phyloP scores from a whole-genome alignment of 1,284 basidiomycete species.

The Rhodotorula sp. region DNA sequence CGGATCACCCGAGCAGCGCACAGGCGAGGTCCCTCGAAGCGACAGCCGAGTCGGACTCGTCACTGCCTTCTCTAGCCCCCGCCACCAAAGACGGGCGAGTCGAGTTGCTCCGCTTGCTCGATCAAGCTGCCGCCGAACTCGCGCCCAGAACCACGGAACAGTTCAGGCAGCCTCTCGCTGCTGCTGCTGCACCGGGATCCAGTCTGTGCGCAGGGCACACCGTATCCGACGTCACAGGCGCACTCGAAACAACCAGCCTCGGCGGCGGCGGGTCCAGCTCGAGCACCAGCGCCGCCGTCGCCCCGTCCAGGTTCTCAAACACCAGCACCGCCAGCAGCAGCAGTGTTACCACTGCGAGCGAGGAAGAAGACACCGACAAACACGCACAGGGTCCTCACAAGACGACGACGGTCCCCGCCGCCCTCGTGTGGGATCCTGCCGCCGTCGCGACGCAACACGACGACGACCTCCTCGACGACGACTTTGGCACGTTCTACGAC shows the following conservation, averaged over 20 bases:
- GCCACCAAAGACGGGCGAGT: background rate
- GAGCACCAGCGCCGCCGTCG: background rate
- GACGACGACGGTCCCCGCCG: background rate
- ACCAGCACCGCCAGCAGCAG: constrained; percentile 12
- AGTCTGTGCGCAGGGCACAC: too few species aligned
- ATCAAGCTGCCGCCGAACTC: background rate
- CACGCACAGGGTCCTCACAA: too few species aligned
- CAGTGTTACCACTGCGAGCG: constrained; percentile 9
- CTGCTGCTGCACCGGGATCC: too few species aligned
- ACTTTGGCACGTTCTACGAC: constrained; percentile 1
- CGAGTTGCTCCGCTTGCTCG: background rate
- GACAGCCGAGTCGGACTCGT: background rate
- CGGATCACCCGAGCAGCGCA: background rate
- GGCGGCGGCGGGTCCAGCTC: background rate
- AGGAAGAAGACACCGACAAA: constrained; percentile 1
- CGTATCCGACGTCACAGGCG: background rate
- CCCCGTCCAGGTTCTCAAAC: constrained; percentile 19
- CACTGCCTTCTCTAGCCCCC: background rate
- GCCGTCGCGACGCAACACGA: too few species aligned
- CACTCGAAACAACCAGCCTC: constrained; percentile 22
- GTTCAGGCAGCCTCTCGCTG: too few species aligned
- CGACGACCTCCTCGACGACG: constrained; percentile 2
- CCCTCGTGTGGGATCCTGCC: constrained; percentile 7
- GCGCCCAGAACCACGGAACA: background rate
- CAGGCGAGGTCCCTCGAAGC: background rate